These are phyloP conservation scores for Phytophthora megakarya DNA, from an alignment of 352 stramenopile genomes.

Conservation along the genomic window DNA sequence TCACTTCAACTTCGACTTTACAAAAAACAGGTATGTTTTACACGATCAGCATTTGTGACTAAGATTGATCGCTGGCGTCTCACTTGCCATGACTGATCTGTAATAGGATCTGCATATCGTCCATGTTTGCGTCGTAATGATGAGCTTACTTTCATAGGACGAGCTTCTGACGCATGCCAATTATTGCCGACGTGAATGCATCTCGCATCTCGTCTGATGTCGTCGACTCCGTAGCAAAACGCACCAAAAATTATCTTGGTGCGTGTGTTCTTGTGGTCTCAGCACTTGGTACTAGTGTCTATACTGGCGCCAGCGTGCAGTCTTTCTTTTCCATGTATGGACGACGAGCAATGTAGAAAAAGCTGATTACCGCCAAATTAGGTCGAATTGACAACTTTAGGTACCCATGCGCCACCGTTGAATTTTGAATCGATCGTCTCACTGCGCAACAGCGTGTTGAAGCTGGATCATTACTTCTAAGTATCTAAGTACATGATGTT, in stretches of 20 bases:
- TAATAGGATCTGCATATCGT: too few relatives aligned
- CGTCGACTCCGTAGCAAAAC: not conserved
- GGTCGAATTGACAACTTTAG: not conserved
- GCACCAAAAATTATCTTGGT: not conserved
- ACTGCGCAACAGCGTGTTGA: not conserved
- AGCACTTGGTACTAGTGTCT: not conserved
- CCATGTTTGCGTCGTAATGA: too few relatives aligned
- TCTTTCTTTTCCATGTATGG: conserved; percentile 5
- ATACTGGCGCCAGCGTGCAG: not conserved
- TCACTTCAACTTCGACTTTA: not conserved
- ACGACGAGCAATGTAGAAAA: not conserved
- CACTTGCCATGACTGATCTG: too few relatives aligned
- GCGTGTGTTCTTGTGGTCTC: not conserved
- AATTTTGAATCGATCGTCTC: not conserved
- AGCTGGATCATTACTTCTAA: too few relatives aligned
- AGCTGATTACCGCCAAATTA: not conserved
- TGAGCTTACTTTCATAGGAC: not conserved
- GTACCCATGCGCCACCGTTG: not conserved
- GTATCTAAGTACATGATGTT: too few relatives aligned
- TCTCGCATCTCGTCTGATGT: not conserved
- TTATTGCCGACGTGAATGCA: not conserved
- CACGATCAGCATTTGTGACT: not conserved
- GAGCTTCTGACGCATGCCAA: not conserved
- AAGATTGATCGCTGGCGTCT: too few relatives aligned
- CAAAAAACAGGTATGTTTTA: not conserved